These are phyloP conservation scores for Tulasnella sp. DNA, from an alignment of 768 basidiomycete species.

Conservation along the genomic window DNA sequence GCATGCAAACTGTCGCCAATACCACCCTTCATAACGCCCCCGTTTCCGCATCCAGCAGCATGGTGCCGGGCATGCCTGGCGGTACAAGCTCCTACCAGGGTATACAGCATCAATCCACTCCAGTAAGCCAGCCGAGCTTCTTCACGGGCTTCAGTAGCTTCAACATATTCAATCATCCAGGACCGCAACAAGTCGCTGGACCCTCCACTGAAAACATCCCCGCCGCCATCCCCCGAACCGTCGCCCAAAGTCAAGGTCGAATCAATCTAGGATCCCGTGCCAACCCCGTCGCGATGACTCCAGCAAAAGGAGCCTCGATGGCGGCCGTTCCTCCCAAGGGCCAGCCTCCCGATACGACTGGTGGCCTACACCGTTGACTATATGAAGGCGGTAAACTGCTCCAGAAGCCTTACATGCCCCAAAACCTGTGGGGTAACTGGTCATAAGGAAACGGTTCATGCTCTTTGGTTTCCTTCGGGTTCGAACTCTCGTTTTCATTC, in stretches of 20 bases:
- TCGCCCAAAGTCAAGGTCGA: neutral
- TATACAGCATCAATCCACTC: neutral
- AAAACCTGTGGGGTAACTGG: neutral
- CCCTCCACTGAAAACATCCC: neutral
- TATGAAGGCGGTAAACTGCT: neutral
- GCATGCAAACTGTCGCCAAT: neutral
- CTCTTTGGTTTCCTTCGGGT: neutral
- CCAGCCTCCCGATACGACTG: neutral
- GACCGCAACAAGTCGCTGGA: neutral
- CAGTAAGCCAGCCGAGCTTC: neutral
- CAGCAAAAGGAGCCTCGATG: neutral
- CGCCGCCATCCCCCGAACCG: neutral
- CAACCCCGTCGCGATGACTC: neutral
- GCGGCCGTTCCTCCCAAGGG: constrained; percentile 3
- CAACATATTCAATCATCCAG: neutral
- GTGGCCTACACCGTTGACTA: neutral
- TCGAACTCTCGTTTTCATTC: neutral
- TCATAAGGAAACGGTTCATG: neutral
- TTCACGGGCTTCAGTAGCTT: neutral
- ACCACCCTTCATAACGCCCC: neutral
- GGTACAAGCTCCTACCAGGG: neutral
- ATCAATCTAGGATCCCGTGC: neutral
- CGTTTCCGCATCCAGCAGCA: neutral
- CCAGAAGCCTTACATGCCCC: neutral
- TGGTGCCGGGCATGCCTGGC: neutral